Conservation (phyloP, 2,329 filamentous ascomycete genomes). For the Fusarium heterosporum region DNA sequence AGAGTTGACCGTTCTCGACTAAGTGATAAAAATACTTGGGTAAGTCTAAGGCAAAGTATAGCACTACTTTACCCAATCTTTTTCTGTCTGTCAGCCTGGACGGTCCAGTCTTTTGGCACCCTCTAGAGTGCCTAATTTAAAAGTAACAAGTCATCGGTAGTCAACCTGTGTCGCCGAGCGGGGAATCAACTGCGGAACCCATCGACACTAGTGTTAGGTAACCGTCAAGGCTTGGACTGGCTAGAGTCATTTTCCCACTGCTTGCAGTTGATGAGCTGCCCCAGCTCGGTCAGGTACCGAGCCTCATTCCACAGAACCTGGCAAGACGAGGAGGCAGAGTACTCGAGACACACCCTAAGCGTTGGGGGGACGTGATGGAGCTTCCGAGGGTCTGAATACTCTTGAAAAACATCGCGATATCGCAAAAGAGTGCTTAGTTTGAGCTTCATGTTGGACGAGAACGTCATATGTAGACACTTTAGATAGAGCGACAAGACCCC, state of each 20-base stretch:
- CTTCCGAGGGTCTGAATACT: slow-evolving; percentile 21
- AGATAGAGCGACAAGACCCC: slow-evolving; percentile 29
- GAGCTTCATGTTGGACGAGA: slow-evolving; percentile 33
- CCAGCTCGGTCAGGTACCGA: slow-evolving; percentile 48
- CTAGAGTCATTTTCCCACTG: slow-evolving; percentile 32
- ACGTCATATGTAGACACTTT: slow-evolving; percentile 35
- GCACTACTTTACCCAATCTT: too few species aligned
- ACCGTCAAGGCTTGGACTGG: slow-evolving; percentile 41
- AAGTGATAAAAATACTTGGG: too few species aligned
- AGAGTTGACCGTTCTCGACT: too few species aligned
- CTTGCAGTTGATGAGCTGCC: slow-evolving; percentile 40
- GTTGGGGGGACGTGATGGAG: slow-evolving; percentile 21
- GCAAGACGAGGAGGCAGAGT: slow-evolving; percentile 25
- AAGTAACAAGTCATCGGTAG: slow-evolving; percentile 23
- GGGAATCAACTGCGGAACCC: slow-evolving; percentile 35
- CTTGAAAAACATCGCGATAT: slow-evolving; percentile 36
- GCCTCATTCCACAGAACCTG: slow-evolving; percentile 32
- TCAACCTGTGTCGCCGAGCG: slow-evolving; percentile 27
- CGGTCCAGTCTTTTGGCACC: too few species aligned
- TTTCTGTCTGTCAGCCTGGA: too few species aligned
- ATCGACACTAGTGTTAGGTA: slow-evolving; percentile 35
- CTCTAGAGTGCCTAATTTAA: slow-evolving; percentile 28
- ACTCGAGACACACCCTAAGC: slow-evolving; percentile 40
- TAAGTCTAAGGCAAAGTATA: too few species aligned
- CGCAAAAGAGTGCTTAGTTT: slow-evolving; percentile 17